These are phyloP conservation scores for Ustilago nuda DNA, from an alignment of 1,284 basidiomycete species.

Conservation along the genomic window DNA sequence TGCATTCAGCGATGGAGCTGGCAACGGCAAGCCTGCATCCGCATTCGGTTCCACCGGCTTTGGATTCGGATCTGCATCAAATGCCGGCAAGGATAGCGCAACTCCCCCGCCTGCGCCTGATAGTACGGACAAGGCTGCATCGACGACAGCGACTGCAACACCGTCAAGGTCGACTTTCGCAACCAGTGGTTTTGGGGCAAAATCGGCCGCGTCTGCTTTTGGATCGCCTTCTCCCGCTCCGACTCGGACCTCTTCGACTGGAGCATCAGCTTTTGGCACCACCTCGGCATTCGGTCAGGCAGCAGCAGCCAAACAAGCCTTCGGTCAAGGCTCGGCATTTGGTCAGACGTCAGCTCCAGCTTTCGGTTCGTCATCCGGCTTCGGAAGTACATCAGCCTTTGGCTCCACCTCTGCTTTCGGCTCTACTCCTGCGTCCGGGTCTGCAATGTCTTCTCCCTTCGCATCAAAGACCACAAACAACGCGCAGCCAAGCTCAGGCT, in stretches of 20 bases:
- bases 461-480: conserved; percentile 16
- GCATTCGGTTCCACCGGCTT: conserved; percentile 52
- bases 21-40: conserved; percentile 29
- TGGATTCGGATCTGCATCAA: conserved; percentile 28
- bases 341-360: conserved; percentile 50
- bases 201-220: conserved; percentile 34
- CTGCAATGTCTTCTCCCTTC: conserved; percentile 29
- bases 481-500: conserved; percentile 26
- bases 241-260: conserved; percentile 1
- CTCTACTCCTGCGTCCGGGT: conserved; percentile 52
- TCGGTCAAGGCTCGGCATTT: conserved; percentile 51
- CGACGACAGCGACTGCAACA: conserved; percentile 15
- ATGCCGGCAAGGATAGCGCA: conserved; percentile 30
- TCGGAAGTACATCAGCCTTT: conserved; percentile 67
- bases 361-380: conserved; percentile 59
- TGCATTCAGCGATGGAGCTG: conserved; percentile 38
- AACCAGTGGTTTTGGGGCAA: conserved; percentile 21
- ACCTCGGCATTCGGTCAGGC: conserved; percentile 68
- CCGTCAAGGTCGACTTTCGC: conserved; percentile 13
- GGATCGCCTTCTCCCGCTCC: conserved; percentile 22
- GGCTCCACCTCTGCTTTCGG: conserved; percentile 49
- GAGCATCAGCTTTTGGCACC: conserved; percentile 62
- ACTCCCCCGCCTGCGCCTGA: conserved; percentile 10
- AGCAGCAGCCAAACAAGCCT: conserved; percentile 47
- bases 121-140: conserved; percentile 27